Base-by-base conservation (phyloP, 352 stramenopile genomes). In the Phytophthora pinifolia region DNA sequence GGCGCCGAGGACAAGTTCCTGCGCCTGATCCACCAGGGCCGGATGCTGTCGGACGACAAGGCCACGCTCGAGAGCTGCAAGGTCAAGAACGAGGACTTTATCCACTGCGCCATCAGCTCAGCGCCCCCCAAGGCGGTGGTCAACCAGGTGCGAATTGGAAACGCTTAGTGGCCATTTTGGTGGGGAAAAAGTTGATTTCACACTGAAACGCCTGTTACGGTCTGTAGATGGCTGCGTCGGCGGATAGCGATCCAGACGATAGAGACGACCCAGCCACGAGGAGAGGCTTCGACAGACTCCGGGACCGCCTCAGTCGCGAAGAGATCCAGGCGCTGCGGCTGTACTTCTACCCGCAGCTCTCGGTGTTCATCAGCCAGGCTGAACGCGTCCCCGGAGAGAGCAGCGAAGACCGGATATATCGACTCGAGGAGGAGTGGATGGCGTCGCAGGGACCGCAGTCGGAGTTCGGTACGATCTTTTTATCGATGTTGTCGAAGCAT, bases 391-490 rank as follows among this genome's bases (percentile, higher is more conserved):
- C 65, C 32, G 81, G 81, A 27, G 85, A 94, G 54, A 88, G 74
- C 20, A 92, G 79, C 45, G 85, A 94, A 54, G 83, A 94, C 62
- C 83, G 83, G 64, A 94, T 94, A 80, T 94, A 93, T 48, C 79
- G 85, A 20, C 54, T 94, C 9, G 85, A 94, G 64, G 85, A 94
- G 47, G 83, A 94, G 69, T 94, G 85, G 85, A 94, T 94, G 83
- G 82, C 84, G 35, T 67, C 81, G 9, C 85, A 94, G 39, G 85
- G 85, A n/a, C 85, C 85, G 3, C 80, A 94, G 43, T 94, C 85
- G 1, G 85, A 94, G 63, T 94, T 94, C 54, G 84, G 85, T 94
- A 73, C 32, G 76, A 34, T 6, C 20, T 43, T 41, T 18, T 20
- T 20, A 6, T n/a, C 30, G 4, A 29, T 37, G n/a, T 17, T 49